Conservation (phyloP, 306 rosid species). For the Amphicarpaea edgeworthii region DNA sequence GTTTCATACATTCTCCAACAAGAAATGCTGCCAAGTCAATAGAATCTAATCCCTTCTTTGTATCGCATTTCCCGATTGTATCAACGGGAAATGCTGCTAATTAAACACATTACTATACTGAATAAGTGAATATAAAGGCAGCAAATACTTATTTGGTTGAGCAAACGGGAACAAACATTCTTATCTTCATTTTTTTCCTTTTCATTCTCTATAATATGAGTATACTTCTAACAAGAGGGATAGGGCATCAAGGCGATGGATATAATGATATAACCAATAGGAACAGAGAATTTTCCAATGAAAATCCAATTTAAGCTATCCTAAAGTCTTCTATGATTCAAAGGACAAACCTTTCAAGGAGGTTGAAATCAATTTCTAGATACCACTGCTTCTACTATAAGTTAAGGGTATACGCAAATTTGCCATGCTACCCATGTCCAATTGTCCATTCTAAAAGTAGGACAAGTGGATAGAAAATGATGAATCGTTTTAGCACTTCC, state of each 20-base stretch:
- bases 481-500: conserved; percentile 64
- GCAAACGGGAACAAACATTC: background rate
- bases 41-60: background rate
- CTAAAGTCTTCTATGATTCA: conserved; percentile 42
- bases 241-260: conserved; percentile 38
- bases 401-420: conserved; percentile 24
- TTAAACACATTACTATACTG: background rate
- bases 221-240: conserved; percentile 32
- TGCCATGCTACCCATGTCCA: conserved; percentile 49
- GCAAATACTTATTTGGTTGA: conserved; percentile 19
- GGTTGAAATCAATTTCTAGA: conserved; percentile 38
- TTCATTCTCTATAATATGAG: conserved; percentile 33
- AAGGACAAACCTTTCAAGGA: conserved; percentile 41
- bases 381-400: conserved; percentile 36
- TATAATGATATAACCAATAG: conserved; percentile 12
- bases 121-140: conserved; percentile 7
- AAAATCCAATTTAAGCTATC: conserved; percentile 33
- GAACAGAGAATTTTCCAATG: conserved; percentile 1
- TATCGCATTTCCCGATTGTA: background rate
- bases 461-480: conserved; percentile 54
- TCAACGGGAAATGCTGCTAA: background rate
- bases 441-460: conserved; percentile 62
- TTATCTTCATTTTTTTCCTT: conserved; percentile 34
- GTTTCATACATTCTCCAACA: no score
- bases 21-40: background rate